These are phyloP conservation scores for Fonsecaea pedrosoi DNA, from an alignment of 2,329 filamentous ascomycete species.

Conservation along the genomic window DNA sequence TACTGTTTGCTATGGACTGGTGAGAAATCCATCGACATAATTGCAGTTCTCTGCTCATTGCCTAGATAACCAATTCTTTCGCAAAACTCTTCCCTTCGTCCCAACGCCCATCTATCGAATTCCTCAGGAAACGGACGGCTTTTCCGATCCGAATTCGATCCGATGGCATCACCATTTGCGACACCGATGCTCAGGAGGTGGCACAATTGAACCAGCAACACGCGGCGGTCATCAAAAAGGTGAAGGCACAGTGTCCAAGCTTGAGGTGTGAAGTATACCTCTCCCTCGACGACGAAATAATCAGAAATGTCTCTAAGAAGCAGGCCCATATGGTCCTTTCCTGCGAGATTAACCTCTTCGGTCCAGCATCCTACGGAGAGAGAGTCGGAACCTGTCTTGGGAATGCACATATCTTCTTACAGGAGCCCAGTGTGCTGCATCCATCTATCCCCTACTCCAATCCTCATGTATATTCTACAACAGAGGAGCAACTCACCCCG, in stretches of 20 bases:
- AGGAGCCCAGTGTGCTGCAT: neutral
- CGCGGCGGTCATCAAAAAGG: neutral
- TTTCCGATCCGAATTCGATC: neutral
- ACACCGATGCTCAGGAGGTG: conserved; percentile 1
- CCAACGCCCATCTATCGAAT: too few species aligned
- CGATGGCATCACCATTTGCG: neutral
- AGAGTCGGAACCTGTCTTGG: too few species aligned
- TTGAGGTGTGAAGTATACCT: neutral
- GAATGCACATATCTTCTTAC: neutral
- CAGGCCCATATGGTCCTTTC: neutral
- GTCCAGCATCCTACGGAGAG: too few species aligned
- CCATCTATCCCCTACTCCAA: neutral
- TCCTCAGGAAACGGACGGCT: too few species aligned
- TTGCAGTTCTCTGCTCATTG: too few species aligned
- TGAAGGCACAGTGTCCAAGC: neutral
- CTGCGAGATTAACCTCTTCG: neutral
- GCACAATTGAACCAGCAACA: neutral
- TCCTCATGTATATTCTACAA: conserved; percentile 1
- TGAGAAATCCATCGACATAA: too few species aligned
- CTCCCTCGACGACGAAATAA: neutral
- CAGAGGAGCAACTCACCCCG: neutral
- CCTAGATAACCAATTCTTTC: too few species aligned
- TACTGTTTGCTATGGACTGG: too few species aligned
- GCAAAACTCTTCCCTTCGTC: too few species aligned
- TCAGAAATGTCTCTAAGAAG: neutral